phyloP scores from a whole-genome alignment of 495 filamentous ascomycete genomes.

The Collariella sp. region DNA sequence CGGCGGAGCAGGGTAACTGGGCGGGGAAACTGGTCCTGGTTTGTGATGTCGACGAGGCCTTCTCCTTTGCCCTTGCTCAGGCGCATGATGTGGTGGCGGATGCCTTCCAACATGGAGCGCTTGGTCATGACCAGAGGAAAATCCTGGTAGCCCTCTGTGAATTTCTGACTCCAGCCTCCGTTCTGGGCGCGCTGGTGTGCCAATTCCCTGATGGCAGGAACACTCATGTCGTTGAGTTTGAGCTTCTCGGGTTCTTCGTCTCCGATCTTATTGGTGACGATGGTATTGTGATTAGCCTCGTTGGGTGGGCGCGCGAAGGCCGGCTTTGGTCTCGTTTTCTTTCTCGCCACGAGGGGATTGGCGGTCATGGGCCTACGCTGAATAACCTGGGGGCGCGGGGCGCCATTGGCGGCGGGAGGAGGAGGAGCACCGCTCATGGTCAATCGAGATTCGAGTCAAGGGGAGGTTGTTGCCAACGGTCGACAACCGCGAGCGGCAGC shows the following conservation, averaged over 20 bases:
- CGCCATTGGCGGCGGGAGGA: constrained; percentile 27
- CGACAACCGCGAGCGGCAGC: neutral
- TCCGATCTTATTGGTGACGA: neutral
- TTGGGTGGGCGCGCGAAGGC: constrained; percentile 4
- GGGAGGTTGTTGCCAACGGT: neutral
- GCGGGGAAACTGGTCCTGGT: constrained; percentile 74
- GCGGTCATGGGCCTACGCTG: constrained; percentile 40
- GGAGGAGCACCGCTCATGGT: constrained; percentile 54
- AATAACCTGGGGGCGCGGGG: constrained; percentile 24
- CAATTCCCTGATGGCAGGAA: constrained; percentile 16
- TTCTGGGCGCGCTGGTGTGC: constrained; percentile 33
- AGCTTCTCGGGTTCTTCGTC: neutral
- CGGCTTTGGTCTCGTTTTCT: constrained; percentile 35
- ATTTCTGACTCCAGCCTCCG: constrained; percentile 54
- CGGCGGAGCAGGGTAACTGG: constrained; percentile 84
- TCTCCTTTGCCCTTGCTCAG: constrained; percentile 37
- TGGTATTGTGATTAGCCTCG: neutral
- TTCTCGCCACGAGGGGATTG: constrained; percentile 60
- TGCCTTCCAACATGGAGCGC: constrained; percentile 62
- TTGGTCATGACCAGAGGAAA: constrained; percentile 76
- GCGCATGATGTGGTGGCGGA: constrained; percentile 79
- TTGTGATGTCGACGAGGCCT: constrained; percentile 53
- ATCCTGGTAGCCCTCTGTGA: constrained; percentile 47
- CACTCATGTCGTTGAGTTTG: neutral
- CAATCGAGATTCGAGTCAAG: constrained; percentile 3